Percentiles rank a stretch among this genome's conserved stretches.
Evolutionary conservation across 441 rosid genomes (phyloP).

Genomic region (Adansonia grandidieri): DNA sequence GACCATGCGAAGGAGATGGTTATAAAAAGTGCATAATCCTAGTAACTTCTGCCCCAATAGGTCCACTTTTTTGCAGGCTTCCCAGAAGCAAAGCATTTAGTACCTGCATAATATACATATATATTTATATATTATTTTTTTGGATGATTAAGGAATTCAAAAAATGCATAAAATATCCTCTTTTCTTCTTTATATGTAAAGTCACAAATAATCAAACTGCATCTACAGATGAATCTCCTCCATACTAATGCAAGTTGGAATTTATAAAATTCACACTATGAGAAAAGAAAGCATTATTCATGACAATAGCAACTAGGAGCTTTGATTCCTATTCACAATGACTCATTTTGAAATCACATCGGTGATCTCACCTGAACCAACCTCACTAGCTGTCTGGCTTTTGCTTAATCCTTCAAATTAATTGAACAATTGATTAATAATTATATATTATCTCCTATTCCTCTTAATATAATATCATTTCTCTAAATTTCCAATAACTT

Average conservation of each 20-base stretch:
- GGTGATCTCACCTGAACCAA: background rate
- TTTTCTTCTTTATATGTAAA: background rate
- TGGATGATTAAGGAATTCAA: background rate
- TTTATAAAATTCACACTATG: background rate
- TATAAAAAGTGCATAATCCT: slow-evolving; percentile 21
- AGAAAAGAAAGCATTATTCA: slow-evolving; percentile 1
- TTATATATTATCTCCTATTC: background rate
- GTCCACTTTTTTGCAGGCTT: slow-evolving; percentile 95
- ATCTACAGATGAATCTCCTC: background rate
- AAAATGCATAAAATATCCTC: background rate
- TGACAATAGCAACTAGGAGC: background rate
- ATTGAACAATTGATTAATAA: slow-evolving; percentile 6
- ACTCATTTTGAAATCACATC: background rate
- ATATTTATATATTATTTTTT: no score
- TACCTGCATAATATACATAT: slow-evolving; percentile 48
- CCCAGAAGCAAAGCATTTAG: slow-evolving; percentile 85
- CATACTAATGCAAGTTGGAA: background rate
- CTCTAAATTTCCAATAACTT: slow-evolving; percentile 14
- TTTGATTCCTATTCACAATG: slow-evolving; percentile 1
- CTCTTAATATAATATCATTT: background rate
- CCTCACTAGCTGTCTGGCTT: background rate
- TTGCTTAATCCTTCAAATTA: background rate
- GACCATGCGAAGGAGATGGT: background rate
- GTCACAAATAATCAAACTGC: slow-evolving; percentile 3
- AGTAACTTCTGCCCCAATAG: slow-evolving; percentile 98